Percentiles rank a stretch among this genome's conserved stretches.
phyloP scores from a whole-genome alignment of 257 asterid genomes.

The Solanum habrochaites region DNA sequence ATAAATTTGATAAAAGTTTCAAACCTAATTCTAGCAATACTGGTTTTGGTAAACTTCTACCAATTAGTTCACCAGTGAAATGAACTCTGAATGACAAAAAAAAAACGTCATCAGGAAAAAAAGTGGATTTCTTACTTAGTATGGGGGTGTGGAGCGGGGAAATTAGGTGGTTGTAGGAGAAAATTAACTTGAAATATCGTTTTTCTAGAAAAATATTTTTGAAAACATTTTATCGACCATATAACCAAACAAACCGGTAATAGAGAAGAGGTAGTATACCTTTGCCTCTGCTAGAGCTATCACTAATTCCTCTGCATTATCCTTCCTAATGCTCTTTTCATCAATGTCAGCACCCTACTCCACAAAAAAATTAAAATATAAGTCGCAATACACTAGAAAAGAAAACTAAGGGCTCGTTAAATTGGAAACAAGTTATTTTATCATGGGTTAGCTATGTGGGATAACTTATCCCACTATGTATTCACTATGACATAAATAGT shows the following conservation, averaged over 20 bases:
- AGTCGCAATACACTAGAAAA: not conserved
- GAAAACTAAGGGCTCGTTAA: not conserved
- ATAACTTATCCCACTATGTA: too few species aligned
- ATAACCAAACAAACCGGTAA: not conserved
- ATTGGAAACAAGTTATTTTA: too few species aligned
- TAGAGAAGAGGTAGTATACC: constrained; percentile 22
- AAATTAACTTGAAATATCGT: not conserved
- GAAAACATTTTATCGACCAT: not conserved
- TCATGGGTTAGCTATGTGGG: too few species aligned
- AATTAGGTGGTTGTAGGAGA: not conserved
- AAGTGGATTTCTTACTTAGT: not conserved
- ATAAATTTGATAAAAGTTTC: not conserved
- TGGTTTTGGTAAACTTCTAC: not conserved
- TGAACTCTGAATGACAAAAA: not conserved
- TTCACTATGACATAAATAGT: too few species aligned
- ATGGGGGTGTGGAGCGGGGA: not conserved
- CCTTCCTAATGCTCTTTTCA: constrained; percentile 71
- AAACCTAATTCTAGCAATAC: not conserved
- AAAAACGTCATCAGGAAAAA: not conserved
- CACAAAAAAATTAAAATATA: not conserved
- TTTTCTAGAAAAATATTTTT: not conserved
- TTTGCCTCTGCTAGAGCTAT: constrained; percentile 79
- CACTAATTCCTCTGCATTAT: constrained; percentile 71
- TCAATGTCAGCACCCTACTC: constrained; percentile 73
- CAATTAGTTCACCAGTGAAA: not conserved